phyloP scores from a whole-genome alignment of 1,284 basidiomycete species.

The Agroathelia rolfsii region DNA sequence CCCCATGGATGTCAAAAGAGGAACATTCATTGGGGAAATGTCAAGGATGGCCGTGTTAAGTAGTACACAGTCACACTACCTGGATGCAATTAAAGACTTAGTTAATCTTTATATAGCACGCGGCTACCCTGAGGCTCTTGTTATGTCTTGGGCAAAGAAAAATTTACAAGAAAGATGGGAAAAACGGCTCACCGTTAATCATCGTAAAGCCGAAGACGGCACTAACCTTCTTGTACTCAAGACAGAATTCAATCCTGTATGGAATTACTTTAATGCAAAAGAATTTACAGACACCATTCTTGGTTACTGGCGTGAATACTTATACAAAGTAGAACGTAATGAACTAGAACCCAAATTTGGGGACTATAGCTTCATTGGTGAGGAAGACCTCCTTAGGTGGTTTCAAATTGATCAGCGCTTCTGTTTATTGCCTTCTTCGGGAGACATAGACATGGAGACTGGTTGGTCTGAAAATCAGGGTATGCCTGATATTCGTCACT shows the following conservation, averaged over 20 bases:
- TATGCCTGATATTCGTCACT: too few relatives aligned
- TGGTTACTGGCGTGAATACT: neutral
- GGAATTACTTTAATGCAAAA: conserved; percentile 7
- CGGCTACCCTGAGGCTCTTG: conserved; percentile 13
- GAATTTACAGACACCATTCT: conserved; percentile 5
- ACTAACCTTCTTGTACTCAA: conserved; percentile 13
- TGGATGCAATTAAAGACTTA: conserved; percentile 11
- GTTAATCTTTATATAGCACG: conserved; percentile 12
- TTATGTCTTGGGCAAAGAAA: conserved; percentile 8
- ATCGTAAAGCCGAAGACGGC: neutral
- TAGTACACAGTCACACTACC: conserved; percentile 10
- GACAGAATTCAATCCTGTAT: conserved; percentile 11
- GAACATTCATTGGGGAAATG: conserved; percentile 18
- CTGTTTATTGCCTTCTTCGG: too few relatives aligned
- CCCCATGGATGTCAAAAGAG: conserved; percentile 15
- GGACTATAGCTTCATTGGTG: too few relatives aligned
- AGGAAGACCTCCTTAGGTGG: too few relatives aligned
- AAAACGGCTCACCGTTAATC: conserved; percentile 2
- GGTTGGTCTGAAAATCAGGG: too few relatives aligned
- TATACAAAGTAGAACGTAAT: too few relatives aligned
- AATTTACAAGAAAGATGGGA: conserved; percentile 6
- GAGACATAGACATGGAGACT: too few relatives aligned
- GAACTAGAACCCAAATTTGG: too few relatives aligned
- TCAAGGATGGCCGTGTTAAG: conserved; percentile 14
- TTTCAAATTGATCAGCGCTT: too few relatives aligned